phyloP scores from a whole-genome alignment of 164 flowering plant species.

The Buxus sempervirens region DNA sequence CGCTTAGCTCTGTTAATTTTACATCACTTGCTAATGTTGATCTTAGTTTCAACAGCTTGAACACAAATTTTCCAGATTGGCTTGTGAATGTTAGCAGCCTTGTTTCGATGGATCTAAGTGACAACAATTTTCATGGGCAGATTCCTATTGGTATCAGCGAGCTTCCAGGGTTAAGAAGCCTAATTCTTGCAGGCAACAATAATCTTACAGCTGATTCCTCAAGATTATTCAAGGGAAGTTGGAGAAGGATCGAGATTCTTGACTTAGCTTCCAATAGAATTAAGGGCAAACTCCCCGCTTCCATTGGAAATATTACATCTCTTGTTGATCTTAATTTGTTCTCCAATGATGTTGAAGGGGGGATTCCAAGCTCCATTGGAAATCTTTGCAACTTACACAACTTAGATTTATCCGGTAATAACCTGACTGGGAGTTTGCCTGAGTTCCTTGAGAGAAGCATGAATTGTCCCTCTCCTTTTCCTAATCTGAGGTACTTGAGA shows the following conservation, averaged over 20 bases:
- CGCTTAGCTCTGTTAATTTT: slow-evolving; percentile 20
- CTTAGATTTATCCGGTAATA: neutral
- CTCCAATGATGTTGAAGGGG: neutral
- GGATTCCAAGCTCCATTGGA: neutral
- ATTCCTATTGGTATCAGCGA: slow-evolving; percentile 36
- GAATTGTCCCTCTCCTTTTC: neutral
- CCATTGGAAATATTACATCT: neutral
- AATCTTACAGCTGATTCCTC: too few relatives aligned
- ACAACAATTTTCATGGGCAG: slow-evolving; percentile 19
- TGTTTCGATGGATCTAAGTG: slow-evolving; percentile 17
- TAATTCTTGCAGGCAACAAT: slow-evolving; percentile 24
- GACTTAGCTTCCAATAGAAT: too few relatives aligned
- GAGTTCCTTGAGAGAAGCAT: neutral
- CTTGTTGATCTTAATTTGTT: neutral
- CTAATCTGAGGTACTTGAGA: neutral
- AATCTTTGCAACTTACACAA: neutral
- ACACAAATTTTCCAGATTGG: slow-evolving; percentile 28
- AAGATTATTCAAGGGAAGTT: too few relatives aligned
- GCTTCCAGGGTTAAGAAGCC: slow-evolving; percentile 23
- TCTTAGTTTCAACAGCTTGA: slow-evolving; percentile 26
- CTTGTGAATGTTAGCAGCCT: slow-evolving; percentile 26
- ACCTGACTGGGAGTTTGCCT: neutral
- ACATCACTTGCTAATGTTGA: slow-evolving; percentile 32
- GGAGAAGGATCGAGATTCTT: too few relatives aligned
- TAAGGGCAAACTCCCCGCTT: neutral